These are phyloP conservation scores for Citrus glauca DNA, from an alignment of 345 rosid species.

Conservation along the genomic window DNA sequence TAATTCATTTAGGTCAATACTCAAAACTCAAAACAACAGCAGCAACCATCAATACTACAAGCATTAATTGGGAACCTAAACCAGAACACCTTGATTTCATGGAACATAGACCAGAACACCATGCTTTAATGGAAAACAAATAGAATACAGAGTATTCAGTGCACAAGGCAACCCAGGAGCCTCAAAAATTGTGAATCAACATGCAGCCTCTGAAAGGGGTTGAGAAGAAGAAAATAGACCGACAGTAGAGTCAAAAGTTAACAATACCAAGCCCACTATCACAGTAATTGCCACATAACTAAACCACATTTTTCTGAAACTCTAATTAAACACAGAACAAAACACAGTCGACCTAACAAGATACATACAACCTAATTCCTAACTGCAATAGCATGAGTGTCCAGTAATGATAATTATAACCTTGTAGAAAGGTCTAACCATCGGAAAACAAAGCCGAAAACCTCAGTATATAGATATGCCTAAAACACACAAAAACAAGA, in stretches of 20 bases:
- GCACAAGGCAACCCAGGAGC: not conserved
- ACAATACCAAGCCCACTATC: not conserved
- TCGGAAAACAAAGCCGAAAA: not conserved
- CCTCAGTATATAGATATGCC: not conserved
- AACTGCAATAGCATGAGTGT: not conserved
- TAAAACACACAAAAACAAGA: not conserved
- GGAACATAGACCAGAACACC: not conserved
- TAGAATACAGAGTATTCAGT: not conserved
- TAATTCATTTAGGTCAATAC: not conserved
- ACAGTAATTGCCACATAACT: not conserved
- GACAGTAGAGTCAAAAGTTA: not conserved
- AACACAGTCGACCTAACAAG: not conserved
- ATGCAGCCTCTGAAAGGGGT: not conserved
- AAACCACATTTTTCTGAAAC: not conserved
- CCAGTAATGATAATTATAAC: not conserved
- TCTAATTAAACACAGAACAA: not conserved
- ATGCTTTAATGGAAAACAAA: not conserved
- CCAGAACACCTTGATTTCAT: not conserved
- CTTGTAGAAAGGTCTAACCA: not conserved
- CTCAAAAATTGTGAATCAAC: not conserved
- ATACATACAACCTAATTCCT: not conserved
- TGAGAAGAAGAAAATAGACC: not conserved
- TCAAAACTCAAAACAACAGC: not conserved
- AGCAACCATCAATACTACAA: not conserved
- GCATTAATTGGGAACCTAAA: not conserved